These are phyloP conservation scores for Leccinum olivaceoglutinosum DNA, from an alignment of 1,284 basidiomycete species.

Conservation along the genomic window DNA sequence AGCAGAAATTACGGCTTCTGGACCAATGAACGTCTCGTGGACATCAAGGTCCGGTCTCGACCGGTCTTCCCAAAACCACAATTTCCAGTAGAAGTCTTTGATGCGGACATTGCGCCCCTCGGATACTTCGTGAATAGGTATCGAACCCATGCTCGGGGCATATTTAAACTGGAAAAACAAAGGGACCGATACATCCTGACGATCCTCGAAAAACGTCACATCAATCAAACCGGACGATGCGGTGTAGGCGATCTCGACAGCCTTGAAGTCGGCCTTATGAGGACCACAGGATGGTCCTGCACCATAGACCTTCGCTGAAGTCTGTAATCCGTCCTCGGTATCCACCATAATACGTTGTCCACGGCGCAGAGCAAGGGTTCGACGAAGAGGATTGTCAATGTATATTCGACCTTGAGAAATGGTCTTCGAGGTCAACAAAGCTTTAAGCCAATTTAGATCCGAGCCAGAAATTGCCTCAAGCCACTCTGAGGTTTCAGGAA, in stretches of 20 bases:
- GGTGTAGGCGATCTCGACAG: slow-evolving; percentile 71
- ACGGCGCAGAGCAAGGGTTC: slow-evolving; percentile 79
- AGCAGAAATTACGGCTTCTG: slow-evolving; percentile 76
- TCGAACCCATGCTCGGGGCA: slow-evolving; percentile 84
- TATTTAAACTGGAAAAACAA: slow-evolving; percentile 83
- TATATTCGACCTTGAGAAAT: slow-evolving; percentile 84
- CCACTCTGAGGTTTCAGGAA: slow-evolving; percentile 73
- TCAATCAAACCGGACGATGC: slow-evolving; percentile 55
- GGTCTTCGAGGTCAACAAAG: slow-evolving; percentile 77
- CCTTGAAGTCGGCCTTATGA: slow-evolving; percentile 78
- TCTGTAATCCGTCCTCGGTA: slow-evolving; percentile 41
- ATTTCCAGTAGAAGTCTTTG: slow-evolving; percentile 94
- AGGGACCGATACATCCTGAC: slow-evolving; percentile 72
- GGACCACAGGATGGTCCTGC: slow-evolving; percentile 76
- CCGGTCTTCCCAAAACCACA: slow-evolving; percentile 90
- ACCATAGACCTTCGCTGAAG: slow-evolving; percentile 65
- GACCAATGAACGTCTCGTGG: slow-evolving; percentile 76
- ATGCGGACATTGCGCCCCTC: slow-evolving; percentile 86
- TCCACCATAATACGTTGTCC: slow-evolving; percentile 74
- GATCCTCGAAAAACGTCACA: slow-evolving; percentile 83
- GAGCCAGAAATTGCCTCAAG: slow-evolving; percentile 81
- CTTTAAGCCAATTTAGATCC: slow-evolving; percentile 82
- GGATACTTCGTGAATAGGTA: slow-evolving; percentile 90
- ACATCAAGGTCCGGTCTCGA: slow-evolving; percentile 71
- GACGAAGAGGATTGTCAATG: slow-evolving; percentile 86